These are phyloP conservation scores for Penicillium odoratum DNA, from an alignment of 495 filamentous ascomycete genomes.

Conservation along the genomic window DNA sequence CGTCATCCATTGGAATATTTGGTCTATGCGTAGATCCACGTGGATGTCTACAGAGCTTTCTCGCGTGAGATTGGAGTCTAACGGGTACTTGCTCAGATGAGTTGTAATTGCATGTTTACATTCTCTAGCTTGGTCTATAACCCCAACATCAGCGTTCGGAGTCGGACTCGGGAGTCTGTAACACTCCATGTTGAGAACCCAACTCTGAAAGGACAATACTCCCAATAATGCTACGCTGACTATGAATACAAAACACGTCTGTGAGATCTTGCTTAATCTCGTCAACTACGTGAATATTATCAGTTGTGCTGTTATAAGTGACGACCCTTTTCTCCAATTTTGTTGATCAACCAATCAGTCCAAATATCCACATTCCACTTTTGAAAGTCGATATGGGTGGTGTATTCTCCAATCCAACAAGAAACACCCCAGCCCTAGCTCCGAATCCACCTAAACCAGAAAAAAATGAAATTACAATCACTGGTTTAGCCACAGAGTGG, in stretches of 20 bases:
- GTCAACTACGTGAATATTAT: too few species aligned
- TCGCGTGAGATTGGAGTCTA: too few species aligned
- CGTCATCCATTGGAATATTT: neutral
- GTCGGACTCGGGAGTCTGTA: neutral
- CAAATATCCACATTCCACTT: neutral
- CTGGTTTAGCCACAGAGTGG: conserved; percentile 1
- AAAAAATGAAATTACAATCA: neutral
- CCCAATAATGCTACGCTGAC: neutral
- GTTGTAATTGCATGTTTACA: neutral
- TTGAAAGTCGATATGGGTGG: conserved; percentile 1
- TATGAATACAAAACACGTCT: neutral
- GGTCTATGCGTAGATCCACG: neutral
- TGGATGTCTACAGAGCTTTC: neutral
- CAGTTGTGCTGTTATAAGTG: neutral
- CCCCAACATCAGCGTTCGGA: neutral
- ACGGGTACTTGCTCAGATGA: too few species aligned
- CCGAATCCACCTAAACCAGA: neutral
- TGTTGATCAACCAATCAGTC: neutral
- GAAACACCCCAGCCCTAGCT: neutral
- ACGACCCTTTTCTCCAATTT: neutral
- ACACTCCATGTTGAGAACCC: neutral
- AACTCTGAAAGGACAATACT: neutral
- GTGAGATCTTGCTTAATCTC: neutral
- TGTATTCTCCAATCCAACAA: neutral
- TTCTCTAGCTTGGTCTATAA: neutral